Evolutionary conservation across 1,284 basidiomycete species (phyloP).

Genomic region (Waitea zeae): DNA sequence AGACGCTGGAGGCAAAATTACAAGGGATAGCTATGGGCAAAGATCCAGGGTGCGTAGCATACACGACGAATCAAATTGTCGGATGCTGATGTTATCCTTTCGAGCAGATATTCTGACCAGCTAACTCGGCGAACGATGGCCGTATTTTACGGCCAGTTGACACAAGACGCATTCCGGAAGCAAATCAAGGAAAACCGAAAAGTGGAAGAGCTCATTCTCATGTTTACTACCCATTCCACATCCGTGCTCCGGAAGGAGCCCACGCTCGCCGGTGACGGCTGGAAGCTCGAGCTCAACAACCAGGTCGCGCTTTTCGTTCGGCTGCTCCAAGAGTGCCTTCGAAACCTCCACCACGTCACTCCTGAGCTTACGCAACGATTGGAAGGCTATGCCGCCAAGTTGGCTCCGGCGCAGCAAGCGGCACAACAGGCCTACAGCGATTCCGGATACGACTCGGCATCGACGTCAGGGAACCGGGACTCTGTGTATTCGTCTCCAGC

Average conservation of each 20-base stretch:
- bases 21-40: constrained; percentile 86
- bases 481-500: constrained; percentile 19
- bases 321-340: constrained; percentile 69
- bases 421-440: constrained; percentile 25
- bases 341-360: constrained; percentile 56
- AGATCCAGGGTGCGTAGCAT: constrained; percentile 55
- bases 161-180: constrained; percentile 66
- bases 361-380: constrained; percentile 69
- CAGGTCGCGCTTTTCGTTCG: constrained; percentile 82
- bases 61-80: background rate
- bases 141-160: constrained; percentile 67
- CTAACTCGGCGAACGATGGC: constrained; percentile 78
- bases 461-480: constrained; percentile 36
- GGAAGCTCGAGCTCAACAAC: constrained; percentile 85
- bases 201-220: constrained; percentile 92
- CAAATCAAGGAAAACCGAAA: constrained; percentile 94
- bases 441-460: constrained; percentile 51
- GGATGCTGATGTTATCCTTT: background rate
- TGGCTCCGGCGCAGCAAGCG: constrained; percentile 38
- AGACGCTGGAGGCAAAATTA: constrained; percentile 72
- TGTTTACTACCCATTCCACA: constrained; percentile 86
- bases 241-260: constrained; percentile 73
- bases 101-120: constrained; percentile 66
- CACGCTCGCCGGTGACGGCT: constrained; percentile 60
- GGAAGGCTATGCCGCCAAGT: constrained; percentile 71